These are phyloP conservation scores for Phytophthora multivora DNA, from an alignment of 352 stramenopile genomes.

Conservation along the genomic window DNA sequence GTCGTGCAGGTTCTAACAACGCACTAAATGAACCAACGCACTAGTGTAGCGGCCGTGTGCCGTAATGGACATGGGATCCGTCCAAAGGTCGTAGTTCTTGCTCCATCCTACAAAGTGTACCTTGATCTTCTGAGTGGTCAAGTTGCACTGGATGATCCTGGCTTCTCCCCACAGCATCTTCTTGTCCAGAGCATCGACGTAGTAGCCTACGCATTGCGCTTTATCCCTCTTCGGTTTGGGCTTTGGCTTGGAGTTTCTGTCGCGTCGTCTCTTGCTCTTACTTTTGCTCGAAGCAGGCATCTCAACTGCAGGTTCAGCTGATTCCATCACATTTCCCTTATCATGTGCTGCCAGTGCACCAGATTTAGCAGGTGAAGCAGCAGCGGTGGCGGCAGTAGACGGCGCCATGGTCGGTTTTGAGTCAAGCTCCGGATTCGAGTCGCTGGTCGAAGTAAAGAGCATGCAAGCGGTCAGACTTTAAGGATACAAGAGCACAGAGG, in stretches of 20 bases:
- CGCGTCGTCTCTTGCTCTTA: conserved; percentile 29
- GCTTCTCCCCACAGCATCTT: conserved; percentile 77
- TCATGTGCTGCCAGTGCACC: conserved; percentile 5
- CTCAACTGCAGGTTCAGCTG: not conserved
- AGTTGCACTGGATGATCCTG: conserved; percentile 70
- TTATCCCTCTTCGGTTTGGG: conserved; percentile 38
- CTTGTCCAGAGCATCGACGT: conserved; percentile 74
- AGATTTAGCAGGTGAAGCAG: conserved; percentile 14
- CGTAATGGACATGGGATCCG: conserved; percentile 67
- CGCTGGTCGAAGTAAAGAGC: conserved; percentile 5
- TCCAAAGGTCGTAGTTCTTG: conserved; percentile 76
- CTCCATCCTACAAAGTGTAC: conserved; percentile 78
- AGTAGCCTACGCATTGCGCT: conserved; percentile 57
- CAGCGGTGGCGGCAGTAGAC: conserved; percentile 6
- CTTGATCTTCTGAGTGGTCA: conserved; percentile 61
- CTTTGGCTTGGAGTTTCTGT: conserved; percentile 30
- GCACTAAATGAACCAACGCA: conserved; percentile 29
- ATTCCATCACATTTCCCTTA: not conserved
- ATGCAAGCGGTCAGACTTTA: conserved; percentile 4
- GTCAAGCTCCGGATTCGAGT: conserved; percentile 19
- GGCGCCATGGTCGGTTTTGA: conserved; percentile 18
- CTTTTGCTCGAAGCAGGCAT: conserved; percentile 20
- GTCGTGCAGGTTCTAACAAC: not conserved
- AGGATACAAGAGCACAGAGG: not conserved
- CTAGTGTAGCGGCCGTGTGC: conserved; percentile 56